phyloP scores from a whole-genome alignment of 441 rosid genomes.

The Erysimum pusillum region DNA sequence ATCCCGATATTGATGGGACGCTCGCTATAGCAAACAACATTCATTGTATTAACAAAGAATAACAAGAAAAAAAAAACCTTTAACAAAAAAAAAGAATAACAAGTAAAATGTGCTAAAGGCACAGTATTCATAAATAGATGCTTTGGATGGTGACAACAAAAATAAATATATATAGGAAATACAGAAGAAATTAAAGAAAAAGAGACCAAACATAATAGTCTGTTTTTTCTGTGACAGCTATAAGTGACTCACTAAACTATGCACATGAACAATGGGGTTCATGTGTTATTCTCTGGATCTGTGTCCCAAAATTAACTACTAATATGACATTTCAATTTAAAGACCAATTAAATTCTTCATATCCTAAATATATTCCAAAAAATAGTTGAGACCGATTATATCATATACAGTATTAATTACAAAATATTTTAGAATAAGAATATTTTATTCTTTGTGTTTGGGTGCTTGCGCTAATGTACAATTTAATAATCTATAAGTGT shows the following conservation, averaged over 20 bases:
- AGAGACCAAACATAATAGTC: slow-evolving; percentile 29
- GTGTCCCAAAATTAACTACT: slow-evolving; percentile 27
- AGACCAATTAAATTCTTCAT: neutral
- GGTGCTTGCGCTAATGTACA: neutral
- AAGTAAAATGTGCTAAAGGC: neutral
- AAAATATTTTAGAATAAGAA: neutral
- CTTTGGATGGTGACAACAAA: slow-evolving; percentile 30
- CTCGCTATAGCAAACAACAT: slow-evolving; percentile 28
- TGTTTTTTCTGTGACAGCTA: slow-evolving; percentile 45
- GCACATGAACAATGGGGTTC: slow-evolving; percentile 49
- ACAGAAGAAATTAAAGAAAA: slow-evolving; percentile 32
- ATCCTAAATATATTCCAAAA: neutral
- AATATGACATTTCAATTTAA: slow-evolving; percentile 6
- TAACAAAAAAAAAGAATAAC: neutral
- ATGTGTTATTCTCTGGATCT: slow-evolving; percentile 48
- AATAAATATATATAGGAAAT: slow-evolving; percentile 22
- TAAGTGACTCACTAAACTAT: slow-evolving; percentile 45
- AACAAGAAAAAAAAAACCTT: too few relatives aligned
- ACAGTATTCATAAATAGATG: slow-evolving; percentile 26
- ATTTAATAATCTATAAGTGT: neutral
- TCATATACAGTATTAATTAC: neutral
- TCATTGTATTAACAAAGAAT: slow-evolving; percentile 21
- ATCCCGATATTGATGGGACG: slow-evolving; percentile 31
- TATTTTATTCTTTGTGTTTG: neutral
- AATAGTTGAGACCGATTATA: slow-evolving; percentile 10